These are phyloP conservation scores for Stagonosporopsis tanaceti DNA, from an alignment of 2,329 filamentous ascomycete species.

Conservation along the genomic window DNA sequence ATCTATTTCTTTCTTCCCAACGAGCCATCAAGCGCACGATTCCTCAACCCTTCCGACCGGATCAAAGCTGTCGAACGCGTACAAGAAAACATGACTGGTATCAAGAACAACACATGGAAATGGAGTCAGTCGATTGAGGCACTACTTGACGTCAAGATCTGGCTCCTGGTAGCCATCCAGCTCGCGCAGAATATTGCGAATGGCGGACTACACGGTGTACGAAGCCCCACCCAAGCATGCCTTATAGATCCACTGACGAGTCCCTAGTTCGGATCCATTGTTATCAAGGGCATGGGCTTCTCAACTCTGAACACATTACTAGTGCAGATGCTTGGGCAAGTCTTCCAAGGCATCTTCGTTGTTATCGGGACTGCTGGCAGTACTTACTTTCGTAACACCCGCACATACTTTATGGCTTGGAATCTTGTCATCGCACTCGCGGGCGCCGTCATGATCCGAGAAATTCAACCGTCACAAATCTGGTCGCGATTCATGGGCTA, in stretches of 20 bases:
- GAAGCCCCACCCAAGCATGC: neutral
- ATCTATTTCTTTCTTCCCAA: constrained; percentile 65
- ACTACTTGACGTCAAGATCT: constrained; percentile 53
- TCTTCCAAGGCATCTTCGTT: constrained; percentile 27
- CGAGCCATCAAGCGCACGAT: constrained; percentile 25
- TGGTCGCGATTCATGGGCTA: constrained; percentile 37
- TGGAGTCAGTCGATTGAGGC: constrained; percentile 52
- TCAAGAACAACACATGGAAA: constrained; percentile 59
- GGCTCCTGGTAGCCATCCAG: constrained; percentile 39
- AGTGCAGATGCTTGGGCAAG: constrained; percentile 26
- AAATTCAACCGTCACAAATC: constrained; percentile 18
- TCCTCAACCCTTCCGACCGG: constrained; percentile 20
- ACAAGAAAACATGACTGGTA: constrained; percentile 56
- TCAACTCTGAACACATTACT: constrained; percentile 37
- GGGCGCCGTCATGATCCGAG: constrained; percentile 38
- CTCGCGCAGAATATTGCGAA: constrained; percentile 46
- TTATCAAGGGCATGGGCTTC: constrained; percentile 48
- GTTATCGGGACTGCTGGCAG: constrained; percentile 25
- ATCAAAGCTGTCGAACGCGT: constrained; percentile 48
- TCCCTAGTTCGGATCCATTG: constrained; percentile 30
- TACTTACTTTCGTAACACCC: constrained; percentile 19
- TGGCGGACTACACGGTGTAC: constrained; percentile 33
- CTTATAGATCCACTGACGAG: neutral
- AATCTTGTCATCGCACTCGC: constrained; percentile 28
- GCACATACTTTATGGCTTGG: constrained; percentile 26